A percentile compares a stretch with the other conserved stretches of the same genome.
Conservation (phyloP, 164 flowering plant genomes). For the Macadamia tetraphylla region DNA sequence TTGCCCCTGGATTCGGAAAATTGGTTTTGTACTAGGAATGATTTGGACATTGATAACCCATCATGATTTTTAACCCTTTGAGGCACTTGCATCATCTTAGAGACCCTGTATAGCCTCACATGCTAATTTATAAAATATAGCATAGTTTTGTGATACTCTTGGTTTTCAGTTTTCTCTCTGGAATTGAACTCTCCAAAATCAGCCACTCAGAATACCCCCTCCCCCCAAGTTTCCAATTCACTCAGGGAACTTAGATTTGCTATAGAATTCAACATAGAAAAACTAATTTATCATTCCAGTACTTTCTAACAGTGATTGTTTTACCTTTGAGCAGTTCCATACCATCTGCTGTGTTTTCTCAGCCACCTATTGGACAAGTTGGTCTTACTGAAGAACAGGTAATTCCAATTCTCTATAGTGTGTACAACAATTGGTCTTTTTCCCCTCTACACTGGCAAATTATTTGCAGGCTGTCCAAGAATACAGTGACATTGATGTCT, state of each 20-base stretch:
- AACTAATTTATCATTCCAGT: neutral
- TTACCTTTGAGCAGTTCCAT: slow-evolving; percentile 46
- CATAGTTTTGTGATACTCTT: neutral
- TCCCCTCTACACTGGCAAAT: neutral
- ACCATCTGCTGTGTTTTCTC: slow-evolving; percentile 93
- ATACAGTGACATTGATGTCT: slow-evolving; percentile 83
- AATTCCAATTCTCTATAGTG: slow-evolving; percentile 2
- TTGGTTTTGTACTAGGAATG: neutral
- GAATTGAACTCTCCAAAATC: too few species aligned
- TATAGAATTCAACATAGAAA: neutral
- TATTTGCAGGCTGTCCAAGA: slow-evolving; percentile 65
- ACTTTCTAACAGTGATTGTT: slow-evolving; percentile 4
- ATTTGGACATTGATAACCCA: neutral
- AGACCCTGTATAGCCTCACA: neutral
- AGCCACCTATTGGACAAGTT: slow-evolving; percentile 95
- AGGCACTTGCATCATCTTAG: neutral
- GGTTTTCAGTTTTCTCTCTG: neutral
- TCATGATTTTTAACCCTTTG: neutral
- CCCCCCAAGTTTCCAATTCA: too few species aligned
- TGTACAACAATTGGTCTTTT: slow-evolving; percentile 2
- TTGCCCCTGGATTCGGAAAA: neutral
- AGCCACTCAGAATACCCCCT: too few species aligned
- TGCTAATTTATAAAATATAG: neutral
- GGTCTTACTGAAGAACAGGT: slow-evolving; percentile 98
- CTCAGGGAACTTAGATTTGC: too few species aligned